Percentiles rank a stretch among this genome's conserved stretches.
Evolutionary conservation across 1,284 basidiomycete genomes (phyloP).

Genomic region (Stygiomarasmius scandens): DNA sequence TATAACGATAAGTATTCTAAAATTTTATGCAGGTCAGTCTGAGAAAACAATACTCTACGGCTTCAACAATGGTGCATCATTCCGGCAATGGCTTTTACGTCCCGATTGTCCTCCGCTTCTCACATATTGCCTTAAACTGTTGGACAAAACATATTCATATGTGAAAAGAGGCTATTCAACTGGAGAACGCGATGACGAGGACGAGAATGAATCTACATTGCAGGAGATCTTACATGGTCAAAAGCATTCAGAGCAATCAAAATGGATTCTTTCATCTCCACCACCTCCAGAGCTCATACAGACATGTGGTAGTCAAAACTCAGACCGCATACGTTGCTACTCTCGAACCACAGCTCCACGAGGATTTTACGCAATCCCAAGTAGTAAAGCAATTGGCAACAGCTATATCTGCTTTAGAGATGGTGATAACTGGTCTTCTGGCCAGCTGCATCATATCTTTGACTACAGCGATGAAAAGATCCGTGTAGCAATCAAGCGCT

Average conservation of each 20-base stretch:
- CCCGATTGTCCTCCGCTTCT: constrained; percentile 1
- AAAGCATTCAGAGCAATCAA: background rate
- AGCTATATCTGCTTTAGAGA: constrained; percentile 1
- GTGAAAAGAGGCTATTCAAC: background rate
- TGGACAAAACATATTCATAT: background rate
- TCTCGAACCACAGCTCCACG: background rate
- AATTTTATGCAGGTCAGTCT: background rate
- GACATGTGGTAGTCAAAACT: background rate
- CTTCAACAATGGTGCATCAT: background rate
- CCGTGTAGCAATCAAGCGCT: background rate
- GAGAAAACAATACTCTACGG: background rate
- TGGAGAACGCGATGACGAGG: background rate
- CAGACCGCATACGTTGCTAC: background rate
- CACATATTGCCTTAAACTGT: background rate
- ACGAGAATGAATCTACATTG: background rate
- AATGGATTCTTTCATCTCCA: background rate
- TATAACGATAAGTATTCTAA: background rate
- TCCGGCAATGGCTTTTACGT: background rate
- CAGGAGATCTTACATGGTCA: too few species aligned
- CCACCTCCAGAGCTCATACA: background rate
- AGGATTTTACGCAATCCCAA: constrained; percentile 2
- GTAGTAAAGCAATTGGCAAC: background rate
- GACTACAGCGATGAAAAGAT: background rate
- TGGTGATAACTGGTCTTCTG: background rate
- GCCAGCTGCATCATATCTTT: constrained; percentile 8